A percentile compares a stretch with the other conserved stretches of the same genome.
phyloP scores from a whole-genome alignment of 352 stramenopile species.

The Blastocystis hominis region DNA sequence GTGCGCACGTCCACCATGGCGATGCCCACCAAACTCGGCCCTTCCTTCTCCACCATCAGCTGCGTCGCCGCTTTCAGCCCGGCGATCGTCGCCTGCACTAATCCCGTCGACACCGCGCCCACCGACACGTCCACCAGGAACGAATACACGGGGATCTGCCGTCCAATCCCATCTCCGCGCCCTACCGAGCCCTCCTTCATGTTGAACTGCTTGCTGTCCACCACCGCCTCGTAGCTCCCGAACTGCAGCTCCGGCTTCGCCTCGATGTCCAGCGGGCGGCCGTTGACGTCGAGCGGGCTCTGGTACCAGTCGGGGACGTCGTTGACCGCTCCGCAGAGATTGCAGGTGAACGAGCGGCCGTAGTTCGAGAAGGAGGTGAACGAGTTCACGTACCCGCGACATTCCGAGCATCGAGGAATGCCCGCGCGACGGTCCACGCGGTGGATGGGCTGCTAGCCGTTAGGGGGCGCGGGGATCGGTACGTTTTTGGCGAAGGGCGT shows the following conservation, averaged over 20 bases:
- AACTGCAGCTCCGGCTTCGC: not conserved
- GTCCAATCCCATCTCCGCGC: not conserved
- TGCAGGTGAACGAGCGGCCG: not conserved
- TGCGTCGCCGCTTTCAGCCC: not conserved
- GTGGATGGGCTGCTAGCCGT: not conserved
- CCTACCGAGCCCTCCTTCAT: not conserved
- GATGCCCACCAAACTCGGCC: not conserved
- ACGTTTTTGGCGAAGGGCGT: constrained; percentile 40
- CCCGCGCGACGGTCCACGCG: not conserved
- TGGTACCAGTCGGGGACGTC: constrained; percentile 7
- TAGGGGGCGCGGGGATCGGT: not conserved
- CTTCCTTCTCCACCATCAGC: not conserved
- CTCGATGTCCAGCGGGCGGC: not conserved
- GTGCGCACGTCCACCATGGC: constrained; percentile 9
- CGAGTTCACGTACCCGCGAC: constrained; percentile 17
- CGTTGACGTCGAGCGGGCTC: not conserved
- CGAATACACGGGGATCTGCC: not conserved
- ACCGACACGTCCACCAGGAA: not conserved
- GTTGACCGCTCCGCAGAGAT: not conserved
- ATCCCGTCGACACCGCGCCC: not conserved
- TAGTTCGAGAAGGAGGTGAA: not conserved
- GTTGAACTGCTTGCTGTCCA: not conserved
- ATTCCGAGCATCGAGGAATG: constrained; percentile 21
- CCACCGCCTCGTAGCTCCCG: constrained; percentile 14
- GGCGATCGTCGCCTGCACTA: not conserved